Percentiles rank a stretch among this genome's conserved stretches.
Evolutionary conservation across 306 rosid species (phyloP).

Genomic region (Spatholobus suberectus): DNA sequence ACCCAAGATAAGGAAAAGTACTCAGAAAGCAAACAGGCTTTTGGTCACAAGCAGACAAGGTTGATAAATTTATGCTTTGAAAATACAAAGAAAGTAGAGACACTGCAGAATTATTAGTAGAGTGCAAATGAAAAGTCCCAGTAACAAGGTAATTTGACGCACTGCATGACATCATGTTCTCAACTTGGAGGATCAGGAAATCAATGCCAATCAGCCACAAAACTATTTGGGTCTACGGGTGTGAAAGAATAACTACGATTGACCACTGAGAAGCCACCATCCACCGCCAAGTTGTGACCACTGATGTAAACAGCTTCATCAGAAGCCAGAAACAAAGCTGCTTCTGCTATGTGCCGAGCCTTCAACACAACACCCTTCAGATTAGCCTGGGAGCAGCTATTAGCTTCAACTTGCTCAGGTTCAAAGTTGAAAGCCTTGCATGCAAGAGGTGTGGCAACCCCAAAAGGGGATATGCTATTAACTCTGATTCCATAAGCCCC

Average conservation of each 20-base stretch:
- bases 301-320: constrained; percentile 77
- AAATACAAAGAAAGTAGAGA: constrained; percentile 7
- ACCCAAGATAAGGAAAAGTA: background rate
- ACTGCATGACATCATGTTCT: background rate
- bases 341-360: constrained; percentile 78
- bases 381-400: constrained; percentile 50
- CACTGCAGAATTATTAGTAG: constrained; percentile 44
- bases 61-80: constrained; percentile 37
- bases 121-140: constrained; percentile 44
- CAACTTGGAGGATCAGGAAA: background rate
- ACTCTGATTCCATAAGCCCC: constrained; percentile 85
- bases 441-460: constrained; percentile 81
- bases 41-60: constrained; percentile 41
- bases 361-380: constrained; percentile 79
- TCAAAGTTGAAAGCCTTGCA: constrained; percentile 57
- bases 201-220: background rate
- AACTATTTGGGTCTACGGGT: background rate
- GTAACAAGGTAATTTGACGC: constrained; percentile 41
- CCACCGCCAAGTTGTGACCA: constrained; percentile 84
- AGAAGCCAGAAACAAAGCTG: constrained; percentile 81
- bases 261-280: constrained; percentile 85
- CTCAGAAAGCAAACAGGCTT: constrained; percentile 15
- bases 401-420: constrained; percentile 61
- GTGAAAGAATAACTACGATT: constrained; percentile 25
- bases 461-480: constrained; percentile 81